Percentiles rank a stretch among this genome's conserved stretches.
These are phyloP conservation scores for Discostella stelligera DNA, from an alignment of 352 stramenopile genomes.

Conservation along the genomic window DNA sequence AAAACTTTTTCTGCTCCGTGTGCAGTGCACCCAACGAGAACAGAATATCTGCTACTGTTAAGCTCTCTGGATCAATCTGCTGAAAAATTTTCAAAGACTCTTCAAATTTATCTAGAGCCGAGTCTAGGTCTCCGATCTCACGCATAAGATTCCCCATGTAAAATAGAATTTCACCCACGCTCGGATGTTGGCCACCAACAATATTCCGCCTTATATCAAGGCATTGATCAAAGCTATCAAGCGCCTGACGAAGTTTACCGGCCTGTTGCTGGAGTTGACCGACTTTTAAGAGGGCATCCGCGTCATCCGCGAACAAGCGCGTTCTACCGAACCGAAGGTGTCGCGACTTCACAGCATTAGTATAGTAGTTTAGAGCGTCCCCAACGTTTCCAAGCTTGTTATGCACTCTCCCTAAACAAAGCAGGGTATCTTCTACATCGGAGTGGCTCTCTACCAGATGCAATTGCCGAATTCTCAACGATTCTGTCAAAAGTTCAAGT, in stretches of 20 bases:
- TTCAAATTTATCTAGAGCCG: slow-evolving; percentile 56
- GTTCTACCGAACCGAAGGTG: slow-evolving; percentile 49
- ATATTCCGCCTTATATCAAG: slow-evolving; percentile 48
- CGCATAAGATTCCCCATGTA: slow-evolving; percentile 60
- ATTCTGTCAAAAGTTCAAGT: slow-evolving; percentile 58
- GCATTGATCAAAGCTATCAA: slow-evolving; percentile 60
- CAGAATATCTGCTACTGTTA: slow-evolving; percentile 50
- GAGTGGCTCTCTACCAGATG: slow-evolving; percentile 55
- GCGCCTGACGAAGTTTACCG: slow-evolving; percentile 47
- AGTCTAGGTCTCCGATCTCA: slow-evolving; percentile 61
- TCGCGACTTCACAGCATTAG: slow-evolving; percentile 48
- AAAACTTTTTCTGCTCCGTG: slow-evolving; percentile 61
- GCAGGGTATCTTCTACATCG: slow-evolving; percentile 56
- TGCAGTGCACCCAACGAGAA: slow-evolving; percentile 61
- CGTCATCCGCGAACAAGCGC: slow-evolving; percentile 48
- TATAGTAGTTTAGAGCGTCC: slow-evolving; percentile 48
- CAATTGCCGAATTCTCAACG: slow-evolving; percentile 56
- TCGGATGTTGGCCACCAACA: slow-evolving; percentile 43
- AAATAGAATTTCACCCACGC: slow-evolving; percentile 55
- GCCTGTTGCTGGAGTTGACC: slow-evolving; percentile 61
- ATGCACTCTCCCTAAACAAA: slow-evolving; percentile 57
- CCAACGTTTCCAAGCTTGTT: slow-evolving; percentile 49
- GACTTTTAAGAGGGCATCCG: slow-evolving; percentile 57
- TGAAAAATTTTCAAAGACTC: slow-evolving; percentile 53
- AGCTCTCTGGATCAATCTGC: slow-evolving; percentile 31